phyloP scores from a whole-genome alignment of 371 early-diverging fungal species.

The Rhizopus arrhizus region DNA sequence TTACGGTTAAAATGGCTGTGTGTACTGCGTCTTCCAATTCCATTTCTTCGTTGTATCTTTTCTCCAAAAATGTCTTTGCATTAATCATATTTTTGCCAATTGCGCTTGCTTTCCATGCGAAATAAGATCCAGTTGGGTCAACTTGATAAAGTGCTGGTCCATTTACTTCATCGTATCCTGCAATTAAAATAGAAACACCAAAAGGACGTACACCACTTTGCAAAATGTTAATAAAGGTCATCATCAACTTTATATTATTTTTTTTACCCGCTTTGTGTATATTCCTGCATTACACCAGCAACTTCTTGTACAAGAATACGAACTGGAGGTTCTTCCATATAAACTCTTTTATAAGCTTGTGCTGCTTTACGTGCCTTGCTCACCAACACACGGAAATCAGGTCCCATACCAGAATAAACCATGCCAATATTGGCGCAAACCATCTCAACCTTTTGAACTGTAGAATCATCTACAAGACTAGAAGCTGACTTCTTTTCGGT shows the following conservation, averaged over 20 bases:
- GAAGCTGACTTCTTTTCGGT: slow-evolving; percentile 96
- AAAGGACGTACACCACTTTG: slow-evolving; percentile 98
- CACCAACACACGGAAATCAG: slow-evolving; percentile 94
- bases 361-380: slow-evolving; percentile 95
- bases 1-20: slow-evolving; percentile 91
- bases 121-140: slow-evolving; percentile 98
- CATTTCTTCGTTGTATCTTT: slow-evolving; percentile 89
- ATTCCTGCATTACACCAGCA: slow-evolving; percentile 97
- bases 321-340: slow-evolving; percentile 93
- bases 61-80: slow-evolving; percentile 98
- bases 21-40: slow-evolving; percentile 98
- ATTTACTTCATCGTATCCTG: slow-evolving; percentile 87
- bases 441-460: slow-evolving; percentile 86
- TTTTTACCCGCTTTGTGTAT: slow-evolving; percentile 94
- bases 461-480: slow-evolving; percentile 89
- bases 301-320: slow-evolving; percentile 94
- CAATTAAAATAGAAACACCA: slow-evolving; percentile 96
- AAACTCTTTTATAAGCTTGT: slow-evolving; percentile 92
- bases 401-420: slow-evolving; percentile 98
- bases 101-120: slow-evolving; percentile 97
- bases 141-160: slow-evolving; percentile 97
- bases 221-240: neutral
- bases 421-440: slow-evolving; percentile 94
- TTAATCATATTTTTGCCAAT: slow-evolving; percentile 99
- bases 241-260: neutral